These are phyloP conservation scores for Stachybotrys echinatus DNA, from an alignment of 2,329 filamentous ascomycete species.

Conservation along the genomic window DNA sequence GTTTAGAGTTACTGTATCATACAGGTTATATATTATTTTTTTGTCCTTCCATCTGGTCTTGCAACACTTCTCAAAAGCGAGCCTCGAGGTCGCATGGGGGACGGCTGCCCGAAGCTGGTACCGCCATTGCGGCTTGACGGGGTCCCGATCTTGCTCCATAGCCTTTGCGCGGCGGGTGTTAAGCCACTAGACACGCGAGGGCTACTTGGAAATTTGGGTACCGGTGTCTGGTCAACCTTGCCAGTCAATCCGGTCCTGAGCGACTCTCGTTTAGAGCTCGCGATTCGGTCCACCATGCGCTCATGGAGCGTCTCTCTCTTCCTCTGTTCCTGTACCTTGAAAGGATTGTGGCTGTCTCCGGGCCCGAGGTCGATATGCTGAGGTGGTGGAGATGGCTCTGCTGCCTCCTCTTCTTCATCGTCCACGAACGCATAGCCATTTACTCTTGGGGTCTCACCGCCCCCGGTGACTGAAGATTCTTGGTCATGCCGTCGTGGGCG, in stretches of 20 bases:
- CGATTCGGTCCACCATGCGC: slow-evolving; percentile 78
- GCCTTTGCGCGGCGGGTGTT: slow-evolving; percentile 68
- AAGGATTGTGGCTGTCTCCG: slow-evolving; percentile 67
- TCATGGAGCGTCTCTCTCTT: slow-evolving; percentile 78
- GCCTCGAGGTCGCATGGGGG: slow-evolving; percentile 30
- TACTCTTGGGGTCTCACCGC: slow-evolving; percentile 79
- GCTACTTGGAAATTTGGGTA: slow-evolving; percentile 67
- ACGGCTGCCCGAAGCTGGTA: slow-evolving; percentile 28
- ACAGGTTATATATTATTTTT: neutral
- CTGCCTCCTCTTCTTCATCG: slow-evolving; percentile 55
- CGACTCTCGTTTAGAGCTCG: slow-evolving; percentile 63
- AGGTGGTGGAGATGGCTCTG: slow-evolving; percentile 13
- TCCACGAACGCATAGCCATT: slow-evolving; percentile 95
- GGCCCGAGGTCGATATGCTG: slow-evolving; percentile 53
- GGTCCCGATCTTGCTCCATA: slow-evolving; percentile 58
- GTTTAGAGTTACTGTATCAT: neutral
- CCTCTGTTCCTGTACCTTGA: slow-evolving; percentile 70
- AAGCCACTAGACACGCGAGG: slow-evolving; percentile 51
- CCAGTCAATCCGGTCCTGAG: slow-evolving; percentile 55
- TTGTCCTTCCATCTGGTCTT: slow-evolving; percentile 14
- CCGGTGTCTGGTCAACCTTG: slow-evolving; percentile 53
- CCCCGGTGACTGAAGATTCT: slow-evolving; percentile 45
- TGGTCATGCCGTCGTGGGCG: slow-evolving; percentile 57
- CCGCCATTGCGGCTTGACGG: slow-evolving; percentile 28
- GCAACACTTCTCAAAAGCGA: slow-evolving; percentile 31